Percentiles rank a stretch among this genome's conserved stretches.
phyloP scores from a whole-genome alignment of 1,284 basidiomycete species.

The Boletellus sp. region DNA sequence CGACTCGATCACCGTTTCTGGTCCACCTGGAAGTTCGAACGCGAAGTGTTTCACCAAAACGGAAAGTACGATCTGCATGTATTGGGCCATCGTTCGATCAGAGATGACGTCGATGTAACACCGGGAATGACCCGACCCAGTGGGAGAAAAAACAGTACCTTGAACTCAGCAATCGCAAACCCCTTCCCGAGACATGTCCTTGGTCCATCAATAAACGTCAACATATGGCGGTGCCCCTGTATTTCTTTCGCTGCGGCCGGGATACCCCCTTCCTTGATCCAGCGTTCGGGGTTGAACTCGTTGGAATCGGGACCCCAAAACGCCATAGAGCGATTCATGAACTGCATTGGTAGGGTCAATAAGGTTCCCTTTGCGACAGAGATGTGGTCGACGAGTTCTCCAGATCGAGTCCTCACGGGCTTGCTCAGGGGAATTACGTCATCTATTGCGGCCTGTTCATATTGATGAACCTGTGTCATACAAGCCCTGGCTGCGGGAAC shows the following conservation, averaged over 20 bases:
- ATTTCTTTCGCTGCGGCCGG: conserved; percentile 17
- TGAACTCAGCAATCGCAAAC: conserved; percentile 34
- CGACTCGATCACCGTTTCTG: conserved; percentile 36
- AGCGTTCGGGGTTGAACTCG: conserved; percentile 40
- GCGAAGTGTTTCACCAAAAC: conserved; percentile 44
- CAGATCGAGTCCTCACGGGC: conserved; percentile 39
- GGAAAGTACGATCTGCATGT: conserved; percentile 41
- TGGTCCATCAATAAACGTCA: conserved; percentile 32
- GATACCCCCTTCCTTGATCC: conserved; percentile 32
- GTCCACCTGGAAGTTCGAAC: conserved; percentile 44
- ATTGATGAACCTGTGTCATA: too few relatives aligned
- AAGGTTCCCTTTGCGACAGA: conserved; percentile 44
- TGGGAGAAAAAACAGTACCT: conserved; percentile 16
- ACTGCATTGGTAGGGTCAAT: conserved; percentile 38
- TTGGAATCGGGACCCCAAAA: conserved; percentile 46
- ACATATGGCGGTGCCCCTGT: conserved; percentile 27
- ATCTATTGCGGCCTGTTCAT: conserved; percentile 42
- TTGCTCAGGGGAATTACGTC: conserved; percentile 50
- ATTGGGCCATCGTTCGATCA: too few relatives aligned
- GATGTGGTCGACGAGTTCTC: conserved; percentile 39
- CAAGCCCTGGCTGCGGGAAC: conserved; percentile 4
- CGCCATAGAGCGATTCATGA: conserved; percentile 32
- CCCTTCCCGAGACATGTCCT: conserved; percentile 31
- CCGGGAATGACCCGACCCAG: too few relatives aligned
- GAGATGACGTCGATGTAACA: too few relatives aligned